Evolutionary conservation across 2,329 filamentous ascomycete genomes (phyloP), one percentile per base, ranked within the genome.

Genomic region (Bipolaris zeicola): DNA sequence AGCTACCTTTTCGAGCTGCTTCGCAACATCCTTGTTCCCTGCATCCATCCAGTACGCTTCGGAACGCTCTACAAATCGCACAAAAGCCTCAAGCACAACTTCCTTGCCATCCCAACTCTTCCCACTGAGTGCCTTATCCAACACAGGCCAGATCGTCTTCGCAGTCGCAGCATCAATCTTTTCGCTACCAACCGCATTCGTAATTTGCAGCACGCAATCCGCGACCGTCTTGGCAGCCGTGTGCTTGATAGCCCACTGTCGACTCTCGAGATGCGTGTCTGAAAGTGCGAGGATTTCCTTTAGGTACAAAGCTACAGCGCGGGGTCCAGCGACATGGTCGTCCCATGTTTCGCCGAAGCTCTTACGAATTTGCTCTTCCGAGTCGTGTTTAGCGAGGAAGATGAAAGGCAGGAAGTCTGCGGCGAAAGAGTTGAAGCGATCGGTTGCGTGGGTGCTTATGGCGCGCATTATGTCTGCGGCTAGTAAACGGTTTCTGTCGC

Each of bases 81-180:
- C 89, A 74, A 95, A 92, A 5, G 90, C 88, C 41, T 87, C 83
- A 2, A 98, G 81, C 31, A 99, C 85, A 64, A 87, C 87, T 76
- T 97, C 92, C 73, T 99, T 99, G 20, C 92, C 92, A 0, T 89
- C 84, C 82, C 96, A 99, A 0, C 93, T 96, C 81, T 97, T 98
- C 11, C 96, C 87, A 2, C 87, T 85, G 38, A 98, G 78, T 1
- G 91, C 87, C 69, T 89, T 91, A 62, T 97, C 91, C 45, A 96
- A 82, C 1, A 89, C 85, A 0, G 91, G 91, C 94, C 94, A 99
- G 20, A 97, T 80, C 14, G 79, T 78, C 63, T 82, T 80, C 16
- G 90, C 81, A 38, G 87, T 86, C 2, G 81, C 70, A 16, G 83
- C 80, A 58, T 84, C 85, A 50, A 91, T 85, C 47, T 85, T 82